These are phyloP conservation scores for Acephala macrosclerotiorum DNA, from an alignment of 2,329 filamentous ascomycete genomes.

Conservation along the genomic window DNA sequence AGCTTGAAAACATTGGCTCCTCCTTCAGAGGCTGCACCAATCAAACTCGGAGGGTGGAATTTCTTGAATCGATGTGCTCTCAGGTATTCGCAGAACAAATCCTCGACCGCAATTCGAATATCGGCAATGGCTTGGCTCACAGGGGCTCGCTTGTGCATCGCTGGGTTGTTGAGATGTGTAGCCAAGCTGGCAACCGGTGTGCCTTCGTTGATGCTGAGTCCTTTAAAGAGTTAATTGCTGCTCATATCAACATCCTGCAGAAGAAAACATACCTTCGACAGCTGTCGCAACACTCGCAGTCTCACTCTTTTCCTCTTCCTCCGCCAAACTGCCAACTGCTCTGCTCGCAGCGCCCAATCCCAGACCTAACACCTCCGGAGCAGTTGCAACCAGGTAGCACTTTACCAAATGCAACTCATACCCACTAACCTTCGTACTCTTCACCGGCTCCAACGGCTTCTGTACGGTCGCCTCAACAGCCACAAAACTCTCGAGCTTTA, in stretches of 20 bases:
- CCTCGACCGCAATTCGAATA: slow-evolving; percentile 51
- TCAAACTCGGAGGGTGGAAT: slow-evolving; percentile 89
- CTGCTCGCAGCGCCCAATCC: slow-evolving; percentile 62
- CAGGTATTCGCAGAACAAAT: slow-evolving; percentile 81
- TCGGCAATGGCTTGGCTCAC: slow-evolving; percentile 85
- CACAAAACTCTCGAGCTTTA: slow-evolving; percentile 84
- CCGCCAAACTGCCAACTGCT: slow-evolving; percentile 64
- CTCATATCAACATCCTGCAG: neutral
- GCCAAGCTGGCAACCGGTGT: slow-evolving; percentile 68
- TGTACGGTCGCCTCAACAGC: slow-evolving; percentile 81
- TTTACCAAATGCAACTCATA: slow-evolving; percentile 90
- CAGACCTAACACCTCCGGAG: slow-evolving; percentile 64
- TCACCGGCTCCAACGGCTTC: slow-evolving; percentile 85
- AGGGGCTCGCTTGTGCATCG: slow-evolving; percentile 89
- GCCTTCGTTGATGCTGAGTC: slow-evolving; percentile 53
- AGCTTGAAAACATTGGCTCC: slow-evolving; percentile 91
- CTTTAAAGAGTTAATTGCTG: slow-evolving; percentile 34
- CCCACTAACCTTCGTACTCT: slow-evolving; percentile 81
- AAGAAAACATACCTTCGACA: slow-evolving; percentile 46
- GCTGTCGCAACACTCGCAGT: neutral
- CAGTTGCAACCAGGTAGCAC: slow-evolving; percentile 77
- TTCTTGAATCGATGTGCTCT: slow-evolving; percentile 76
- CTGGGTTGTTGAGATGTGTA: slow-evolving; percentile 82
- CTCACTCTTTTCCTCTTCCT: slow-evolving; percentile 57
- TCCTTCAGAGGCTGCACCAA: slow-evolving; percentile 90